Conservation (phyloP, 805 yeast species). For the Metschnikowia koreensis region DNA sequence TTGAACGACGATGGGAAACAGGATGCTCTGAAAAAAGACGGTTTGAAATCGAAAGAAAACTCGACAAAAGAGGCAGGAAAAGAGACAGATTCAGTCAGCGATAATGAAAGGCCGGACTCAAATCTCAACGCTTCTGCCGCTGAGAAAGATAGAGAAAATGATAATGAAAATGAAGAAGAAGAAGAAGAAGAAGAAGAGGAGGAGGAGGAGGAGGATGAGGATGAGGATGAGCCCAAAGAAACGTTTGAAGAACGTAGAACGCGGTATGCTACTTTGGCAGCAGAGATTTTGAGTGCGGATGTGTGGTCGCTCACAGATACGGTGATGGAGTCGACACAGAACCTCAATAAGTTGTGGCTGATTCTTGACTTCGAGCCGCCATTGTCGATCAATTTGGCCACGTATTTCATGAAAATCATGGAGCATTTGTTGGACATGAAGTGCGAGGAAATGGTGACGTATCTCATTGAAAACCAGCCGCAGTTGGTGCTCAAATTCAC, state of each 20-base stretch:
- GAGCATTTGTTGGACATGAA: constrained; percentile 46
- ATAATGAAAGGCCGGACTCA: constrained; percentile 8
- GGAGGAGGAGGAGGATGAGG: constrained; percentile 12
- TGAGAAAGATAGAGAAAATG: constrained; percentile 7
- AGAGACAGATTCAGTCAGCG: background rate
- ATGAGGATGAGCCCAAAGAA: constrained; percentile 13
- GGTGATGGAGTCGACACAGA: constrained; percentile 68
- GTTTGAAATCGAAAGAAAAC: background rate
- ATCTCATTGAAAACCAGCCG: constrained; percentile 43
- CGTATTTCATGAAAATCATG: constrained; percentile 57
- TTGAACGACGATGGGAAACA: constrained; percentile 5
- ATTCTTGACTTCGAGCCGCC: constrained; percentile 65
- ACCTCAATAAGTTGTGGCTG: constrained; percentile 75
- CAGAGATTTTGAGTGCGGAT: constrained; percentile 87
- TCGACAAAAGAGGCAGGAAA: background rate
- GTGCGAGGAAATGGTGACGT: constrained; percentile 47
- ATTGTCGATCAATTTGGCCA: constrained; percentile 70
- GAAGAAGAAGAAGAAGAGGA: constrained; percentile 28
- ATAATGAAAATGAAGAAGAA: constrained; percentile 2
- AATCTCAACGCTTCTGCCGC: background rate
- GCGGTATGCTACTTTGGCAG: constrained; percentile 52
- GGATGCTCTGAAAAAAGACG: background rate
- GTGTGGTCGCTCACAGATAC: constrained; percentile 93
- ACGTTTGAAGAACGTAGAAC: constrained; percentile 33
- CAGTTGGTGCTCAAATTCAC: constrained; percentile 40